A percentile compares a stretch with the other conserved stretches of the same genome.
Conservation (phyloP, 139 green algal genomes). For the Coelastrella sp. region DNA sequence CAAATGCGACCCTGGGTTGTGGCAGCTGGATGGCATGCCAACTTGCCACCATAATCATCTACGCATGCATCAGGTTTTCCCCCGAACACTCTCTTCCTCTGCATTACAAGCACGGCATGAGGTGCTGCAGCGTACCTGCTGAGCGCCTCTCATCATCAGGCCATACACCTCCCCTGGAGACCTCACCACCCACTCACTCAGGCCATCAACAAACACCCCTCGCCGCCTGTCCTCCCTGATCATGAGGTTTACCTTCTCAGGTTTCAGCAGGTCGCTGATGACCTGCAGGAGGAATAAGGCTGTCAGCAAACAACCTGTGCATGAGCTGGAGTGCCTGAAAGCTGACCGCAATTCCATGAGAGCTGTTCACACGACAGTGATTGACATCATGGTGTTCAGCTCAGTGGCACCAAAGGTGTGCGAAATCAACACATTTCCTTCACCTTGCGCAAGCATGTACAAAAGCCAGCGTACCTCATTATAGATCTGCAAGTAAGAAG, state of each 20-base stretch:
- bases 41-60: too few species aligned
- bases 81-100: too few species aligned
- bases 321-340: not conserved
- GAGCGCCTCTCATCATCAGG: conserved; percentile 87
- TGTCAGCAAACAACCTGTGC: not conserved
- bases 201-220: conserved; percentile 90
- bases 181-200: conserved; percentile 96
- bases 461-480: conserved; percentile 82
- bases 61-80: too few species aligned
- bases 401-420: not conserved
- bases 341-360: not conserved
- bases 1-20: too few species aligned
- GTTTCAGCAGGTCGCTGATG: conserved; percentile 96
- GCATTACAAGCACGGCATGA: too few species aligned
- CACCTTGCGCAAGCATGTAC: too few species aligned
- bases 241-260: conserved; percentile 84
- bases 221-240: conserved; percentile 91
- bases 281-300: conserved; percentile 8
- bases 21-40: too few species aligned
- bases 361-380: not conserved
- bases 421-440: not conserved
- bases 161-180: conserved; percentile 84
- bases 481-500: conserved; percentile 98
- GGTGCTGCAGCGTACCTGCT: conserved; percentile 50
- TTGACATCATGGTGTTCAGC: not conserved